These are phyloP conservation scores for Ogataea nitratoaversa DNA, from an alignment of 805 yeast genomes.

Conservation along the genomic window DNA sequence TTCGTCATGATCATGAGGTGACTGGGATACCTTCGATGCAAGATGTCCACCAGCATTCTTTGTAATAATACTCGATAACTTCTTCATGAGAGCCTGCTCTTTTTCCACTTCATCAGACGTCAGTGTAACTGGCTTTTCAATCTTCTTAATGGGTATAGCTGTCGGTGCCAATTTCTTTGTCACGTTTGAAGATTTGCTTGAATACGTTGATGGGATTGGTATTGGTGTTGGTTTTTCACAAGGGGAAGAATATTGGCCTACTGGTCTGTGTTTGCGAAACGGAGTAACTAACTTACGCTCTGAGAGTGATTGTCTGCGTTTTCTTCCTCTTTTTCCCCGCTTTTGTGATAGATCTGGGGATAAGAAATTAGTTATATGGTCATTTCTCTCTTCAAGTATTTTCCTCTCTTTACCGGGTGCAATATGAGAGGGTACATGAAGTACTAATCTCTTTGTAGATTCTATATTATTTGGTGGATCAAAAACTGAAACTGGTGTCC, in stretches of 20 bases:
- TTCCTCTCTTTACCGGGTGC: background rate
- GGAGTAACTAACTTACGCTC: background rate
- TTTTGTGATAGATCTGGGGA: background rate
- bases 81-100: background rate
- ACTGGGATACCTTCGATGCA: no score
- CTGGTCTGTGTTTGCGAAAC: background rate
- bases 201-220: background rate
- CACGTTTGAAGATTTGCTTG: background rate
- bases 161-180: background rate
- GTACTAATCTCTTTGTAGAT: no score
- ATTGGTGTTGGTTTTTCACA: background rate
- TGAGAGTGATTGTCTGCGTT: background rate
- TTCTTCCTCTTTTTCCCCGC: background rate
- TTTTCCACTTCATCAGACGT: conserved; percentile 12
- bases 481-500: no score
- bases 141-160: background rate
- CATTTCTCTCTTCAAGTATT: background rate
- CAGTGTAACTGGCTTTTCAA: conserved; percentile 3
- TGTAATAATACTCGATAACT: background rate
- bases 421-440: background rate
- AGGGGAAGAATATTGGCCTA: background rate
- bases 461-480: no score
- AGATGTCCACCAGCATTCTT: background rate
- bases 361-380: no score
- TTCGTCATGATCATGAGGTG: background rate